A percentile compares a stretch with the other conserved stretches of the same genome.
These are phyloP conservation scores for Arabis alpina DNA, from an alignment of 345 rosid species.

Conservation along the genomic window DNA sequence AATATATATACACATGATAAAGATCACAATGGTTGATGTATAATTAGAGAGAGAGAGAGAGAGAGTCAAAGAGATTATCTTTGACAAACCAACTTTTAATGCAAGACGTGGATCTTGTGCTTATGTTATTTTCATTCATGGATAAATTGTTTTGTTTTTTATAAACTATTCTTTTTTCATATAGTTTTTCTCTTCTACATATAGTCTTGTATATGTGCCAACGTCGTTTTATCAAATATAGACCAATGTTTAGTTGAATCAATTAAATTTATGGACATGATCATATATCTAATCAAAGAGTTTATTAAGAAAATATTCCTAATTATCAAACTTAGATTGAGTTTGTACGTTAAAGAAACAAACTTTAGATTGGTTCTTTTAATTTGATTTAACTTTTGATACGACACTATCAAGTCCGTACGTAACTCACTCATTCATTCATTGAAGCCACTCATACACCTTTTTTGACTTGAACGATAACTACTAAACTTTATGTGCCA, in stretches of 20 bases:
- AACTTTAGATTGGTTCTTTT: too few relatives aligned
- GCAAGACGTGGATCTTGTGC: constrained; percentile 38
- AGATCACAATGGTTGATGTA: constrained; percentile 1
- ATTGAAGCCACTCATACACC: constrained; percentile 2
- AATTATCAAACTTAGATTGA: background rate
- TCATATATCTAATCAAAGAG: constrained; percentile 23
- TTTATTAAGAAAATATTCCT: background rate
- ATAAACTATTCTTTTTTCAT: too few relatives aligned
- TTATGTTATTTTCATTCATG: background rate
- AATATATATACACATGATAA: constrained; percentile 26
- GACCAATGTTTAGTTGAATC: background rate
- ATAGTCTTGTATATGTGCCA: too few relatives aligned
- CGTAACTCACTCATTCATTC: constrained; percentile 14
- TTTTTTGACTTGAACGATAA: background rate
- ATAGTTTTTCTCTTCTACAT: too few relatives aligned
- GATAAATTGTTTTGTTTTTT: background rate
- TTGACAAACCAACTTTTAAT: constrained; percentile 38
- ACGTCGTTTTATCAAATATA: too few relatives aligned
- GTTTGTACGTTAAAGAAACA: too few relatives aligned
- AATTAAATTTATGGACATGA: constrained; percentile 2
- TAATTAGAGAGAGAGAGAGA: constrained; percentile 26
- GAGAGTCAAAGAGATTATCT: constrained; percentile 33
- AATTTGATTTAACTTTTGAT: too few relatives aligned
- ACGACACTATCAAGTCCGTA: constrained; percentile 10
- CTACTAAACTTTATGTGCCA: too few relatives aligned